These are phyloP conservation scores for Leucosporidium scottii DNA, from an alignment of 768 basidiomycete genomes.

Conservation along the genomic window DNA sequence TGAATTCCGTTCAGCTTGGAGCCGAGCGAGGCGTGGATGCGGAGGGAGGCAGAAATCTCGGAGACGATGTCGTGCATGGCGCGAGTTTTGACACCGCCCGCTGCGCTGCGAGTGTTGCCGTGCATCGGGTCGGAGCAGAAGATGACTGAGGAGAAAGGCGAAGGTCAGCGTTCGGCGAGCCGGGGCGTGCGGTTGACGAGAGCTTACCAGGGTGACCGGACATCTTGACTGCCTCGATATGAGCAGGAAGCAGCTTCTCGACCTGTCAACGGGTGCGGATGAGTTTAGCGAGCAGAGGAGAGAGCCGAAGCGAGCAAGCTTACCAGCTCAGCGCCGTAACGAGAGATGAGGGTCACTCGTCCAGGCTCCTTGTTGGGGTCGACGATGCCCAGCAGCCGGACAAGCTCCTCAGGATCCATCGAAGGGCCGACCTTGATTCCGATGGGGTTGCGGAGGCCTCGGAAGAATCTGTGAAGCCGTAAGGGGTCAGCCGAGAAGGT, in stretches of 20 bases:
- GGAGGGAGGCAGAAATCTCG: conserved; percentile 73
- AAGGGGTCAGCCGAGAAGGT: not conserved
- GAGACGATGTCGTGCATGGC: conserved; percentile 60
- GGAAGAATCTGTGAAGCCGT: conserved; percentile 49
- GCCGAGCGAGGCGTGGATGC: conserved; percentile 65
- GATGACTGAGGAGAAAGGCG: conserved; percentile 48
- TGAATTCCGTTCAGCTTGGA: conserved; percentile 75
- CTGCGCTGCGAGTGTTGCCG: conserved; percentile 79
- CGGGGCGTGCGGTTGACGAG: not conserved
- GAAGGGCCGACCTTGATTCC: conserved; percentile 94
- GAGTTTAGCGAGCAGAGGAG: too few species aligned
- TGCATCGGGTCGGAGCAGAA: conserved; percentile 99
- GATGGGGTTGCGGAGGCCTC: conserved; percentile 85
- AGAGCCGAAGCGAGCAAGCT: not conserved
- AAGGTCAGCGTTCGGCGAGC: not conserved
- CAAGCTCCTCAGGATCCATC: conserved; percentile 70
- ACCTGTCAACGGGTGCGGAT: conserved; percentile 49
- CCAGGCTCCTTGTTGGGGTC: conserved; percentile 79
- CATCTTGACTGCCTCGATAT: conserved; percentile 70
- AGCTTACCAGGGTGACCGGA: conserved; percentile 58
- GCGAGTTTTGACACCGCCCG: conserved; percentile 73
- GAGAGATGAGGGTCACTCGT: conserved; percentile 79
- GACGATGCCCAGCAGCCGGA: conserved; percentile 67
- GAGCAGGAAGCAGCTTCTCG: conserved; percentile 62
- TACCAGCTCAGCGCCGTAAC: conserved; percentile 86